A percentile compares a stretch with the other conserved stretches of the same genome.
Conservation (phyloP, 352 stramenopile genomes). For the Phytopythium kandeliae region DNA sequence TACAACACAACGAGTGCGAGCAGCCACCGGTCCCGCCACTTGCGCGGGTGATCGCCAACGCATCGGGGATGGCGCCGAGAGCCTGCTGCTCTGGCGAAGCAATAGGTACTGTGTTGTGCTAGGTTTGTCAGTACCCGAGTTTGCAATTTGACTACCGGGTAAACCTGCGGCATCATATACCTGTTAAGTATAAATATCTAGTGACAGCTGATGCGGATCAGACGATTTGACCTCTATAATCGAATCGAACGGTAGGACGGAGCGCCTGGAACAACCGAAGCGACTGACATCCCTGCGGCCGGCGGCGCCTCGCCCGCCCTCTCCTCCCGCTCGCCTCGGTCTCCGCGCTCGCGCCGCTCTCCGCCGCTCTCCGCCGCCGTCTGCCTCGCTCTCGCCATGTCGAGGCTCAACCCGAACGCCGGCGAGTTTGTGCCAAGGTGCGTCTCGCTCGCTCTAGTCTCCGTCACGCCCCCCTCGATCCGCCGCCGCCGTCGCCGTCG, state of each 20-base stretch:
- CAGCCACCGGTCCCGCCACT: background rate
- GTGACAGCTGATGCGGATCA: background rate
- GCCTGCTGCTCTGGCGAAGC: background rate
- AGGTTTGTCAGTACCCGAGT: background rate
- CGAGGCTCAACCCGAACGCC: constrained; percentile 76
- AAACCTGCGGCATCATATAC: background rate
- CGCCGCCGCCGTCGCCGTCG: no score
- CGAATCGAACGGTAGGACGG: constrained; percentile 2
- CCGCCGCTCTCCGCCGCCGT: background rate
- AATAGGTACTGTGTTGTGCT: background rate
- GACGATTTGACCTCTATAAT: background rate
- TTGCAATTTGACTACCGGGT: background rate
- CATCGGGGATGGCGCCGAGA: no score
- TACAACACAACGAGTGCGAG: background rate
- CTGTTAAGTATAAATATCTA: background rate
- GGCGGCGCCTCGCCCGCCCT: background rate
- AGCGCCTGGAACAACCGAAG: background rate
- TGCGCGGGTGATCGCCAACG: constrained; percentile 1
- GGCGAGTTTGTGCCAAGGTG: constrained; percentile 78
- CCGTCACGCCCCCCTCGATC: no score
- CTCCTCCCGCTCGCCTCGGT: background rate
- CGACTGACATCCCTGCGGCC: background rate
- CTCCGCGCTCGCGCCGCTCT: background rate
- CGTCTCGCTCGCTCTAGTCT: constrained; percentile 5
- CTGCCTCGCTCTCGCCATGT: constrained; percentile 10